Percentiles rank a stretch among this genome's conserved stretches.
Evolutionary conservation across 257 asterid species (phyloP).

Genomic region (Craterostigma plantagineum): DNA sequence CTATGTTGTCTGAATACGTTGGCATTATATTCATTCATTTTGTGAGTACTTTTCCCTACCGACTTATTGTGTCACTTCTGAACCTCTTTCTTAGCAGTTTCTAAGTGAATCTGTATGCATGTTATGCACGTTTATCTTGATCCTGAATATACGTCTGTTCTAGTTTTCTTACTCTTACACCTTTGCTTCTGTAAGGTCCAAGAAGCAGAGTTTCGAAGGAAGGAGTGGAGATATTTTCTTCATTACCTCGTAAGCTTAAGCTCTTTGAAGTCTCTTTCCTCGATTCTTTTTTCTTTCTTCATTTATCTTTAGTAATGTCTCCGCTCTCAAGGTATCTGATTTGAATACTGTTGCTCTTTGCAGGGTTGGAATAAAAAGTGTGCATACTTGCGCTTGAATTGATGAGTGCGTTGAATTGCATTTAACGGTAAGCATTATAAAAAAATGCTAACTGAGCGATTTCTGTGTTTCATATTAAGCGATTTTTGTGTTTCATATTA

Average conservation of each 20-base stretch:
- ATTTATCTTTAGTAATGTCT: background rate
- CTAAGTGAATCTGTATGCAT: too few species aligned
- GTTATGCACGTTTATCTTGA: too few species aligned
- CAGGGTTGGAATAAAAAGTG: conserved; percentile 99
- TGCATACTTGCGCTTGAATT: conserved; percentile 29
- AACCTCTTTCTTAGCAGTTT: too few species aligned
- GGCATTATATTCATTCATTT: too few species aligned
- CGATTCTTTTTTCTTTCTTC: conserved; percentile 2
- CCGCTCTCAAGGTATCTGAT: conserved; percentile 6
- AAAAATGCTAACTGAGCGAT: conserved; percentile 12
- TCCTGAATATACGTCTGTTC: too few species aligned
- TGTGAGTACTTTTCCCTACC: too few species aligned
- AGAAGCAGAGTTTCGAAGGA: conserved; percentile 72
- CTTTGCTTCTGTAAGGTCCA: conserved; percentile 51
- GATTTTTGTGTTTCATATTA: too few species aligned
- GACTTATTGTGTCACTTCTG: too few species aligned
- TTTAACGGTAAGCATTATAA: conserved; percentile 3
- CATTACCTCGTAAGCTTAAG: conserved; percentile 79
- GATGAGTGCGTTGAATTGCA: conserved; percentile 4
- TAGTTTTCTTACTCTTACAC: too few species aligned
- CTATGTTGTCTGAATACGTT: too few species aligned
- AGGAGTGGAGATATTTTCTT: conserved; percentile 77
- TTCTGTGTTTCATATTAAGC: conserved; percentile 14
- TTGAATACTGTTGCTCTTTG: conserved; percentile 11
- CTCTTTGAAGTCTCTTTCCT: conserved; percentile 4